These are phyloP conservation scores for Schizochytrium sp. DNA, from an alignment of 108 stramenopile genomes.

Conservation along the genomic window DNA sequence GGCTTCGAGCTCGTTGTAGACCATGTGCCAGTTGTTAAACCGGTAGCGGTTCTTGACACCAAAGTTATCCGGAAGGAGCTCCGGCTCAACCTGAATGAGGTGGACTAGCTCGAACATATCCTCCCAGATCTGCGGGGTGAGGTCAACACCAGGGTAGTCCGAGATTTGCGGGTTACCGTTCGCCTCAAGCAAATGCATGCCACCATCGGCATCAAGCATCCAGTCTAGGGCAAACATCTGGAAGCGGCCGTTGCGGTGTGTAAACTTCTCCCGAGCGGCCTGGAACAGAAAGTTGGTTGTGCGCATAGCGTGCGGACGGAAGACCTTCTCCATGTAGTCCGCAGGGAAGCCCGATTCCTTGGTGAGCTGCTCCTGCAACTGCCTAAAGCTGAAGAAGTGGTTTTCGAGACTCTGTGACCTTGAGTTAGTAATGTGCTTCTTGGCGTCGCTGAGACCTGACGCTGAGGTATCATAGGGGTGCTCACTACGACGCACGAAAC, in stretches of 20 bases:
- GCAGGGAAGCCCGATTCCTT: constrained; percentile 47
- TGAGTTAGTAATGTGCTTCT: constrained; percentile 44
- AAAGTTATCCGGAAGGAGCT: constrained; percentile 20
- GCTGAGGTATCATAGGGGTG: constrained; percentile 29
- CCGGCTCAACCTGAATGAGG: constrained; percentile 18
- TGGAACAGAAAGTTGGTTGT: constrained; percentile 46
- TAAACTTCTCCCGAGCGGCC: not conserved
- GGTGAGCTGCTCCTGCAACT: constrained; percentile 43
- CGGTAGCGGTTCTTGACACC: not conserved
- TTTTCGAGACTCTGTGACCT: not conserved
- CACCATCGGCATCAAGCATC: constrained; percentile 50
- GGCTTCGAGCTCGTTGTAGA: constrained; percentile 59
- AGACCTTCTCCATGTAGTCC: constrained; percentile 14
- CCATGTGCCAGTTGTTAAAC: constrained; percentile 56
- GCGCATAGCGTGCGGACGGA: constrained; percentile 59
- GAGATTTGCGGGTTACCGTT: constrained; percentile 58
- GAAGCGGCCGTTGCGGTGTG: constrained; percentile 8
- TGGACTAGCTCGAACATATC: constrained; percentile 35
- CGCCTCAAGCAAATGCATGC: constrained; percentile 46
- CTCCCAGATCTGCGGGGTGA: constrained; percentile 48
- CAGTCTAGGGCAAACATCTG: constrained; percentile 58
- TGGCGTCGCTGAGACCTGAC: not conserved
- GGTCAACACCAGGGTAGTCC: not conserved
- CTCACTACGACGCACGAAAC: constrained; percentile 28
- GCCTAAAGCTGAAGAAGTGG: constrained; percentile 56